Evolutionary conservation across 1,284 basidiomycete genomes (phyloP), one percentile per base, ranked within the genome.

Genomic region (Trichosporon faecale): DNA sequence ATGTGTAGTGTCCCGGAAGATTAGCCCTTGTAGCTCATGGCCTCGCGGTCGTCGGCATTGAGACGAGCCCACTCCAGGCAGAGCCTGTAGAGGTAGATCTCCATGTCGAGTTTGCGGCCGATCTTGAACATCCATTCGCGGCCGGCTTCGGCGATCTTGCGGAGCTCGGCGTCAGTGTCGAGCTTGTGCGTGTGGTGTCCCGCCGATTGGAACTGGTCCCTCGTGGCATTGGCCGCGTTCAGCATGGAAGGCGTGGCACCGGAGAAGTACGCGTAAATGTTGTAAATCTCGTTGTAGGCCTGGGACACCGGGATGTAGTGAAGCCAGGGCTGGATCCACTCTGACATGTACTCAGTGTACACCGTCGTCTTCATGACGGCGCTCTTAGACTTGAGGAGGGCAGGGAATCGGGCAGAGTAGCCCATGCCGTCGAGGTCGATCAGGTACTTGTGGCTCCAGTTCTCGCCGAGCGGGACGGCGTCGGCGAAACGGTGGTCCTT

Each of bases 351-450:
- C 83, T 98, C 95, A 37, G 89, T 88, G 81, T 97, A 95, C 0
- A 97, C 90, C 0, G 91, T 94, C 23, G 91, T 87, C 84, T 98
- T 97, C 74, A 98, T 81, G 8, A 94, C 91, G 0, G 91, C 94
- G 75, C 92, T 94, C 80, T 95, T 92, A 2, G 79, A 82, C 72
- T 83, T 83, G 66, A 83, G 79, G 82, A 96, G 85, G 76, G 92
- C 89, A 85, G 95, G 89, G 80, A 96, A 92, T 63, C 92, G 87
- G 5, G 91, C 95, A 49, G 91, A 94, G 80, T 97, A 97, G n/a
- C 92, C 91, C 90, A 94, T 94, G 40, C 95, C 95, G 79, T 97
- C 95, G 67, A 97, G 82, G 82, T 97, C 95, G 72, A 95, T 84
- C 27, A 96, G 86, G 78, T 95, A 95, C 84, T 96, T 96, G 85